Conservation (phyloP, 208 protist species). For the Acanthamoeba healyi region DNA sequence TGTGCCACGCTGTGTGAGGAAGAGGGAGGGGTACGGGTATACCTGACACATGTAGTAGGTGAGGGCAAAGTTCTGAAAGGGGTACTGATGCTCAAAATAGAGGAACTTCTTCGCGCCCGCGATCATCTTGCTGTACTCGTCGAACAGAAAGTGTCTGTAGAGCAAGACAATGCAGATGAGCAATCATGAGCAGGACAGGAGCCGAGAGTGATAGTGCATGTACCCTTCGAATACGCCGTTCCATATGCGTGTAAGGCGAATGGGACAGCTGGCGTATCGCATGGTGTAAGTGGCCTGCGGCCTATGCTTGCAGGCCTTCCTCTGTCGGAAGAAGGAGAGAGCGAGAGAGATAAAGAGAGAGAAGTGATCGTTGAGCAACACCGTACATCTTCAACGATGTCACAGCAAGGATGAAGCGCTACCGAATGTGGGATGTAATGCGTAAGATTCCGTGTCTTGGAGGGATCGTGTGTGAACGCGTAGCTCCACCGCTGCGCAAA, state of each 20-base stretch:
- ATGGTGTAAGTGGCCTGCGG: constrained; percentile 10
- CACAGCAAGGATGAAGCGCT: background rate
- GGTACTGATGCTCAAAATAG: constrained; percentile 87
- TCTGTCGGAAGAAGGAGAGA: background rate
- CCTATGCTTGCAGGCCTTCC: constrained; percentile 37
- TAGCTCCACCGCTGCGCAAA: constrained; percentile 85
- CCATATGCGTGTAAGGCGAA: constrained; percentile 80
- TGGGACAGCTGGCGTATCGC: constrained; percentile 3
- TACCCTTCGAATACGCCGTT: constrained; percentile 83
- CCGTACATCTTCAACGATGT: too few species aligned
- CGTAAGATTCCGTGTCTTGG: constrained; percentile 59
- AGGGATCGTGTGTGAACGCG: constrained; percentile 80
- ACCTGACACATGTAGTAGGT: constrained; percentile 86
- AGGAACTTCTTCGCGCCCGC: constrained; percentile 82
- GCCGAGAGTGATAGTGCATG: too few species aligned
- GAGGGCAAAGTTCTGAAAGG: constrained; percentile 86
- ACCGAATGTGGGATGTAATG: constrained; percentile 34
- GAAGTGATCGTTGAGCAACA: too few species aligned
- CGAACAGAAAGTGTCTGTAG: constrained; percentile 80
- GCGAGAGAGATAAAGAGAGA: background rate
- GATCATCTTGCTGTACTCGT: constrained; percentile 85
- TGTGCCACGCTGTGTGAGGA: too few species aligned
- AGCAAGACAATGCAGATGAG: background rate
- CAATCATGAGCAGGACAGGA: background rate
- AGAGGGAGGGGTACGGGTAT: background rate